Conservation (phyloP, 495 filamentous ascomycete genomes). For the Hyaloscypha finlandica region DNA sequence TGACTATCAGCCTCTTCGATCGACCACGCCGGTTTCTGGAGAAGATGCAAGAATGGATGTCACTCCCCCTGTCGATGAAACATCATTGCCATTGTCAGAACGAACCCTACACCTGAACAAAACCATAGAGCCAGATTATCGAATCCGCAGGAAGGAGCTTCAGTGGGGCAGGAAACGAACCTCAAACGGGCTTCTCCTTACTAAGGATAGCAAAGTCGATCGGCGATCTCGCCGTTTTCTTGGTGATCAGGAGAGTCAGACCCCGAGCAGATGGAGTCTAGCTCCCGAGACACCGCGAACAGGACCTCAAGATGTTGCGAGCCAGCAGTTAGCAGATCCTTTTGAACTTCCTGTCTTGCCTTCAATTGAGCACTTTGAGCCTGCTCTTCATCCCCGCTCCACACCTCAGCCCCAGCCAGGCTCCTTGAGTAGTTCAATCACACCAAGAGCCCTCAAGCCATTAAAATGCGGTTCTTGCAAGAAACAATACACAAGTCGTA, state of each 20-base stretch:
- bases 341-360: neutral
- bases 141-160: neutral
- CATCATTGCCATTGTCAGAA: neutral
- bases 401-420: neutral
- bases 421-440: neutral
- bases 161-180: neutral
- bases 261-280: neutral
- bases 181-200: slow-evolving; percentile 2
- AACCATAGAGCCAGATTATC: slow-evolving; percentile 6
- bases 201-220: slow-evolving; percentile 2
- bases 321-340: neutral
- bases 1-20: neutral
- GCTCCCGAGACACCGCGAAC: neutral
- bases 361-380: neutral
- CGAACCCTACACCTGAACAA: neutral
- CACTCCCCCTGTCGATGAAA: neutral
- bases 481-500: neutral
- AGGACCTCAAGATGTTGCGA: neutral
- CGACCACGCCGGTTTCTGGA: neutral
- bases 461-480: slow-evolving; percentile 2
- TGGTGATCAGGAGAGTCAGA: slow-evolving; percentile 1
- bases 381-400: neutral
- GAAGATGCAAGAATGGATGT: neutral
- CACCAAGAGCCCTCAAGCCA: neutral
- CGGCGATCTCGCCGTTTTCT: slow-evolving; percentile 6